Evolutionary conservation across 495 filamentous ascomycete genomes (phyloP).

Genomic region (Viridothelium virens): DNA sequence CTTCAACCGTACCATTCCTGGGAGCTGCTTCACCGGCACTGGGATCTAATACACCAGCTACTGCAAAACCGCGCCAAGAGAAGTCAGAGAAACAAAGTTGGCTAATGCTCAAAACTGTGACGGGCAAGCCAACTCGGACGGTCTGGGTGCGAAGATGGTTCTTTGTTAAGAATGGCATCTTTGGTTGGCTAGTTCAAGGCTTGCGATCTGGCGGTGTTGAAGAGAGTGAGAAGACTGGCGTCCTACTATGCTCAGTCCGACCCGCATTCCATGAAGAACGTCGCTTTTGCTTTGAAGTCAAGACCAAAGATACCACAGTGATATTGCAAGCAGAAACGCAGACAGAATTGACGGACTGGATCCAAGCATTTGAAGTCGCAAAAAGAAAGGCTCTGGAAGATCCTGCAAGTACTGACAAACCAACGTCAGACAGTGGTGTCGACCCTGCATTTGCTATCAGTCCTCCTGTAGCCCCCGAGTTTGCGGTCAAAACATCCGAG

Average conservation of each 20-base stretch:
- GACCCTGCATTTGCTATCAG: constrained; percentile 92
- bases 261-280: constrained; percentile 88
- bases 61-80: constrained; percentile 29
- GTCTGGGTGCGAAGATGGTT: constrained; percentile 90
- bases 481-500: constrained; percentile 68
- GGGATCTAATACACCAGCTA: constrained; percentile 40
- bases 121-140: constrained; percentile 80
- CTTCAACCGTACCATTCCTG: constrained; percentile 76
- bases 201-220: constrained; percentile 77
- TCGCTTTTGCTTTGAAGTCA: constrained; percentile 96
- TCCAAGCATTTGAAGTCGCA: constrained; percentile 81
- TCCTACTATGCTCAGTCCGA: constrained; percentile 84
- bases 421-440: constrained; percentile 34
- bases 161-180: constrained; percentile 89
- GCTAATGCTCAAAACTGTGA: constrained; percentile 73
- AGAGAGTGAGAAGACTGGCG: constrained; percentile 92
- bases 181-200: constrained; percentile 90
- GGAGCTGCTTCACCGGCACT: constrained; percentile 60
- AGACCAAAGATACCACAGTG: constrained; percentile 89
- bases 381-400: constrained; percentile 87
- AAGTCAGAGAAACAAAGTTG: constrained; percentile 82
- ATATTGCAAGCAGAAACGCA: constrained; percentile 91
- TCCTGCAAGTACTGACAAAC: constrained; percentile 53
- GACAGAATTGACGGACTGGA: constrained; percentile 80
- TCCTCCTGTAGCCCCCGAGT: constrained; percentile 78